Evolutionary conservation across 1,284 basidiomycete genomes (phyloP), one percentile per base, ranked within the genome.

Genomic region (Heterobasidion parviporum): DNA sequence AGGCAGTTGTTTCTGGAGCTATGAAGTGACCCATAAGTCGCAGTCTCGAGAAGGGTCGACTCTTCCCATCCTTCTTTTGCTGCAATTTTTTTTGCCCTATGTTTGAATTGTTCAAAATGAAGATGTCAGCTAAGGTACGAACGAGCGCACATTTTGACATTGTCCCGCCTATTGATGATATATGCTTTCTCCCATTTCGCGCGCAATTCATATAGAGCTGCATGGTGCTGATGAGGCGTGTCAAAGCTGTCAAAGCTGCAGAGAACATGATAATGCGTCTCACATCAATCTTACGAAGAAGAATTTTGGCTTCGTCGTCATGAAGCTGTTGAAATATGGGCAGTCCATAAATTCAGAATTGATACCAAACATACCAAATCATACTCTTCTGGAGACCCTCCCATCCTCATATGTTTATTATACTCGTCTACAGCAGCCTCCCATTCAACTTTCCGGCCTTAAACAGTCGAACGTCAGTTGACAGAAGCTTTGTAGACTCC

Each of bases 31-130:
- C 65, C 67, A 60, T 70, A 80, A 5, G 68, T 55, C 6, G 70
- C 70, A 4, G 67, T 65, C 9, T 65, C 62, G 32, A 73, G 44
- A 43, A 83, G 62, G 56, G 76, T 71, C 26, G 58, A 56, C 20
- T 65, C 57, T 4, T 68, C 56, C 73, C 75, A 78, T 9, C 78
- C 78, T 57, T 72, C 63, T 15, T 14, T 36, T 33, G 2, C 16
- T 12, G 53, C 53, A 18, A 50, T 4, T 14, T 14, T n/a, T 50
- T 3, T 36, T 0, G 34, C 26, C 3, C 49, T 50, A 12, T 48
- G 41, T 26, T 26, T 5, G 6, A 26, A 26, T 26, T 26, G 26
- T 26, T 26, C 26, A 26, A 26, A 26, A 5, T 6, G 26, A 26
- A 26, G 26, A 26, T 26, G 26, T 26, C 26, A 26, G 26, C 26